Evolutionary conservation across 2,329 filamentous ascomycete species (phyloP), one percentile per base, ranked within the genome.

Genomic region (Neopestalotiopsis sp.): DNA sequence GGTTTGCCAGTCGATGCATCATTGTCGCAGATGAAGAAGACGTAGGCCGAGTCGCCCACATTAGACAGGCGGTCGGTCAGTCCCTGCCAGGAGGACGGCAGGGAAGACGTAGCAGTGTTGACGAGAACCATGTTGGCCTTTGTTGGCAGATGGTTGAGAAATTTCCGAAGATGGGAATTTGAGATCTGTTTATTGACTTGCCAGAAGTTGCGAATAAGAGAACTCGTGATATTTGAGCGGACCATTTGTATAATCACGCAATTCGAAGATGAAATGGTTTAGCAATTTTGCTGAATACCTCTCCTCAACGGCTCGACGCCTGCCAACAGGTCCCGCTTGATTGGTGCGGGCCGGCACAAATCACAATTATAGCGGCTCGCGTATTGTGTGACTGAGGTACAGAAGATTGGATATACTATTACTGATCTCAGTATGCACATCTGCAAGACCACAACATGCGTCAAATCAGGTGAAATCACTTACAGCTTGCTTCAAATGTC

Each of bases 1-100:
- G 65, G 65, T 34, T 67, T 52, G 12, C 65, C 65, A 24, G 65
- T 67, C 9, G 17, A 24, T 9, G 42, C 32, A 38, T 67, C 65
- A 32, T 67, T 60, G 65, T 67, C 65, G 52, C 17, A 38, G 34
- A 67, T 67, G 65, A 67, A 67, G 32, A 67, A 56, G 6, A 67
- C 9, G 20, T 67, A 60, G 13, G 52, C 52, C 34, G 65, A 67
- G 20, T 67, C 65, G 56, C 65, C 65, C 5, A 60, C 52, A n/a
- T 49, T 34, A 17, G 52, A 14, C 6, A 67, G 42, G 12, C 56
- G 32, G n/a, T 67, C 65, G 5, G 42, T 67, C 7, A 67, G 34
- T 34, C 65, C 65, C 38, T 67, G 65, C 65, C 65, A 67, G 4
- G 56, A 42, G 13, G 65, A 34, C 6, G 65, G 65, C 56, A 67